These are phyloP conservation scores for Cardamine resedifolia DNA, from an alignment of 345 rosid genomes.

Conservation along the genomic window DNA sequence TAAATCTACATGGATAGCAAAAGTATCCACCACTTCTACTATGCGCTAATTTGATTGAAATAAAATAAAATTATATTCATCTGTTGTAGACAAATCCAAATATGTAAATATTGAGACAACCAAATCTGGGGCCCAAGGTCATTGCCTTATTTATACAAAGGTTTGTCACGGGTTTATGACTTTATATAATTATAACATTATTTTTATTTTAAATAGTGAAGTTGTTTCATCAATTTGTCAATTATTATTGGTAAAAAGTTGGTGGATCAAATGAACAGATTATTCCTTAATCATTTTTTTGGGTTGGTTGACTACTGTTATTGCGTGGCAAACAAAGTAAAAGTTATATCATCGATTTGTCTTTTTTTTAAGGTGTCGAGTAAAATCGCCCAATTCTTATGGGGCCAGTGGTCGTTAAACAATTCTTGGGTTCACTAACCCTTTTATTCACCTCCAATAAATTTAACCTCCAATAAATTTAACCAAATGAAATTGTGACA, in stretches of 20 bases:
- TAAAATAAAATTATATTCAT: too few relatives aligned
- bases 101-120: not conserved
- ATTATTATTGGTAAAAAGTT: conserved; percentile 33
- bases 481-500: too few relatives aligned
- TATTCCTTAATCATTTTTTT: conserved; percentile 24
- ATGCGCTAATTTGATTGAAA: not conserved
- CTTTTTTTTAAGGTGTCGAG: not conserved
- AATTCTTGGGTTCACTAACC: too few relatives aligned
- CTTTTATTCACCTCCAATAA: too few relatives aligned
- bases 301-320: conserved; percentile 7
- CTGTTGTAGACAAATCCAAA: not conserved
- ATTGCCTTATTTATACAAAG: not conserved
- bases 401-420: not conserved
- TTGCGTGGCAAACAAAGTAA: conserved; percentile 1
- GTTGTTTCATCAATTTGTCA: conserved; percentile 10
- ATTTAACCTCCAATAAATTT: too few relatives aligned
- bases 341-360: not conserved
- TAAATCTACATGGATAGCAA: not conserved
- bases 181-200: not conserved
- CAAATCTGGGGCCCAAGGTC: not conserved
- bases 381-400: not conserved
- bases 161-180: not conserved
- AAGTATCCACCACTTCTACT: not conserved
- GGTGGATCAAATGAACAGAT: conserved; percentile 33
- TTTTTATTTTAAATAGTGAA: not conserved